Evolutionary conservation across 768 basidiomycete species (phyloP).

Genomic region (Termitomyces sp.): DNA sequence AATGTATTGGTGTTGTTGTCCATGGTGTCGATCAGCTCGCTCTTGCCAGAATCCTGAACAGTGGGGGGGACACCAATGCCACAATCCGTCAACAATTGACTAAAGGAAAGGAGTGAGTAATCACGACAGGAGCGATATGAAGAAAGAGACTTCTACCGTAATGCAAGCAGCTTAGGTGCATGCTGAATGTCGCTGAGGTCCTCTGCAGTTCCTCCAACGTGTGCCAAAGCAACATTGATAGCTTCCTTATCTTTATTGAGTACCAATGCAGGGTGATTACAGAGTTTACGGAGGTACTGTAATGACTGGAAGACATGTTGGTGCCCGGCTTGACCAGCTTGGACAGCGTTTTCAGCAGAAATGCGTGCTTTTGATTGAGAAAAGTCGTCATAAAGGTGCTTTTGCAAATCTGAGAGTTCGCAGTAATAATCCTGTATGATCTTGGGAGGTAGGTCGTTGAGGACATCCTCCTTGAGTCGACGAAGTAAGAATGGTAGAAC

Average conservation of each 20-base stretch:
- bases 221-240: slow-evolving; percentile 52
- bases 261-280: slow-evolving; percentile 94
- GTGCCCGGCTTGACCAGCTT: slow-evolving; percentile 44
- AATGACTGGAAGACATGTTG: slow-evolving; percentile 96
- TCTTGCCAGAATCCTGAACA: slow-evolving; percentile 55
- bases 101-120: slow-evolving; percentile 25
- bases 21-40: slow-evolving; percentile 61
- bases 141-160: slow-evolving; percentile 51
- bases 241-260: slow-evolving; percentile 70
- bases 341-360: slow-evolving; percentile 63
- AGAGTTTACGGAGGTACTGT: slow-evolving; percentile 95
- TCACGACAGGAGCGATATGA: background rate
- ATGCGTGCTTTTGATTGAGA: slow-evolving; percentile 69
- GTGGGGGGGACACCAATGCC: slow-evolving; percentile 71
- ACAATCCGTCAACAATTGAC: slow-evolving; percentile 92
- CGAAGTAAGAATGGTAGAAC: slow-evolving; percentile 97
- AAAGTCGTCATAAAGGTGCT: slow-evolving; percentile 92
- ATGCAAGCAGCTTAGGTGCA: slow-evolving; percentile 89
- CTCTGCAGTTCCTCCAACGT: slow-evolving; percentile 42
- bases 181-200: slow-evolving; percentile 77
- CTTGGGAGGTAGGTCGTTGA: slow-evolving; percentile 94
- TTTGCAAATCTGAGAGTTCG: slow-evolving; percentile 93
- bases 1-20: slow-evolving; percentile 55
- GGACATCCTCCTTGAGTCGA: slow-evolving; percentile 94
- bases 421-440: slow-evolving; percentile 99